Evolutionary conservation across 2,329 filamentous ascomycete species (phyloP), one percentile per base, ranked within the genome.

Genomic region (Stagonosporopsis chrysanthemi): DNA sequence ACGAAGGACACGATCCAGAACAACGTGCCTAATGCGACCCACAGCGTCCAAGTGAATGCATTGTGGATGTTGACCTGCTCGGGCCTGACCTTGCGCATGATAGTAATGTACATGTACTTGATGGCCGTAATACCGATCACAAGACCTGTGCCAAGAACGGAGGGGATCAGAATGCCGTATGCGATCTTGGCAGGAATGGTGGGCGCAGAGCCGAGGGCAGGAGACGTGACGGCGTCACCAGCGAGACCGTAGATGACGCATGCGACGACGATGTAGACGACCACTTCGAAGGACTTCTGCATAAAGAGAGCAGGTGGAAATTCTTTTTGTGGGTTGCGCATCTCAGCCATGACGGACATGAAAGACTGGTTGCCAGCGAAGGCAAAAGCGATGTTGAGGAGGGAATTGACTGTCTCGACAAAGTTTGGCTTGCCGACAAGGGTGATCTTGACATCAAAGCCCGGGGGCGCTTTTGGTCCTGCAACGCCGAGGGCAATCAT

Each of bases 101-200:
- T 73, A 24, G 87, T 83, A 9, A 84, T 78, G 67, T 88, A 90
- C 63, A 89, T 79, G 67, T 88, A 87, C 67, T 88, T 89, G 48
- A 82, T 81, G 2, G 86, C 86, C 2, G 90, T 85, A 62, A 89
- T 85, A 14, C 84, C 87, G 67, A 89, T 88, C 55, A 91, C 88
- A 4, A 90, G 87, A 47, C 88, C 88, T 0, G 88, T 87, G 45
- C 90, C 86, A 39, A 90, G 79, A 52, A 90, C 90, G 1, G 89
- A 90, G 19, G 88, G 88, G 4, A 88, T 81, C 1, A 88, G 87
- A 52, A 90, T 79, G 19, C 86, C 87, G 75, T 86, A 90, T 12
- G 89, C 88, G 15, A 88, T 79, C 69, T 90, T 89, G 19, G 84
- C 80, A 29, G 90, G 78, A 0, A 82, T 68, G 2, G 68, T 69